Percentiles rank a stretch among this genome's conserved stretches.
These are phyloP conservation scores for Diplotaxis tenuifolia DNA, from an alignment of 345 rosid species.

Conservation along the genomic window DNA sequence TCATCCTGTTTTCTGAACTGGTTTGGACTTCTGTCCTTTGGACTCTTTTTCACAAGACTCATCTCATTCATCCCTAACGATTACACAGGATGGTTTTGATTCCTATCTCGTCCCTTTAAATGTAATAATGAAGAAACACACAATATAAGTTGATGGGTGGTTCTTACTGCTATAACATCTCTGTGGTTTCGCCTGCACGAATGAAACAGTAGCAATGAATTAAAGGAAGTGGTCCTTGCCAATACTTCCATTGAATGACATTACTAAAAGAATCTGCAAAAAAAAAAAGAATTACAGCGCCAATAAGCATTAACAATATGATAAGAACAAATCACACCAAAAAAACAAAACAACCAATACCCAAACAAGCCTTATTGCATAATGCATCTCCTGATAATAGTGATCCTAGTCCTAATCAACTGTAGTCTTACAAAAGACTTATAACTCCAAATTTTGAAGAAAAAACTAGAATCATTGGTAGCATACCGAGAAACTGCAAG, in stretches of 20 bases:
- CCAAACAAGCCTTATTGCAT: neutral
- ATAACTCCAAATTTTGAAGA: too few species aligned
- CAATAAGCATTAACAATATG: neutral
- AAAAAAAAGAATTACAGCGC: neutral
- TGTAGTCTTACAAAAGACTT: too few species aligned
- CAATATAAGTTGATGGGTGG: neutral
- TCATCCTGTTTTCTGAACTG: too few species aligned
- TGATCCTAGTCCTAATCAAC: conserved; percentile 6
- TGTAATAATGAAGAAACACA: neutral
- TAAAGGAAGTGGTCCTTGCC: conserved; percentile 77
- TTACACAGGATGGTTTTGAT: too few species aligned
- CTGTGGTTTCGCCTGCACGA: conserved; percentile 67
- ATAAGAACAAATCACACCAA: conserved; percentile 6
- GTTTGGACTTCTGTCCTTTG: too few species aligned
- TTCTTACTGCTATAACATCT: conserved; percentile 57
- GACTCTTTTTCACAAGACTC: too few species aligned
- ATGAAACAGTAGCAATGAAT: conserved; percentile 92
- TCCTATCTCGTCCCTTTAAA: too few species aligned
- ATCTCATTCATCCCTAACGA: too few species aligned
- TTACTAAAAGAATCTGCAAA: conserved; percentile 70
- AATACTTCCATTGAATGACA: conserved; percentile 49
- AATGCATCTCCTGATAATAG: too few species aligned
- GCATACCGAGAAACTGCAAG: too few species aligned
- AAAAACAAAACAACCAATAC: neutral
- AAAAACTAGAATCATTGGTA: too few species aligned